These are phyloP conservation scores for Solanum megistacrolobum DNA, from an alignment of 257 asterid genomes.

Conservation along the genomic window DNA sequence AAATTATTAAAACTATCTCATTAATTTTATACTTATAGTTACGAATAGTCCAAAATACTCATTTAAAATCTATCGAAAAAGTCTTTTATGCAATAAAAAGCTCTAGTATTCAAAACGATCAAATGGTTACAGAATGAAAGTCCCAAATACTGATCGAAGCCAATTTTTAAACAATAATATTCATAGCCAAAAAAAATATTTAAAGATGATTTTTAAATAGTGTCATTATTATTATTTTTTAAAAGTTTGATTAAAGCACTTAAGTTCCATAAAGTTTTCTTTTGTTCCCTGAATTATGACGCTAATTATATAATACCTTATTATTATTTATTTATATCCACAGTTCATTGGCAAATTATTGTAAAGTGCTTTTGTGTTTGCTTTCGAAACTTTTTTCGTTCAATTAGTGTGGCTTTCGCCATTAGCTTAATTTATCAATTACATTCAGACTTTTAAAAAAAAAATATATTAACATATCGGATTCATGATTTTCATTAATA, in stretches of 20 bases:
- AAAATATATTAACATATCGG: no score
- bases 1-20: no score
- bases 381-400: constrained; percentile 29
- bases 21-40: no score
- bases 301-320: constrained; percentile 16
- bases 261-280: neutral
- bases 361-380: constrained; percentile 45
- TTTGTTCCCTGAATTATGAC: constrained; percentile 27
- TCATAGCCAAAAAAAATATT: neutral
- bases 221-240: neutral
- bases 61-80: no score
- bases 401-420: constrained; percentile 19
- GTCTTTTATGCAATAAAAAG: no score
- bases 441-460: neutral
- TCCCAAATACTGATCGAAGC: neutral
- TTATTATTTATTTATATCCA: neutral
- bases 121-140: neutral
- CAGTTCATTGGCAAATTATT: constrained; percentile 22
- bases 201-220: neutral
- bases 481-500: no score
- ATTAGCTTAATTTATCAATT: constrained; percentile 8
- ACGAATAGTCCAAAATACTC: no score
- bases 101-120: no score
- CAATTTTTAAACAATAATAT: neutral
- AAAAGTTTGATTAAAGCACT: constrained; percentile 5